Base-by-base conservation (phyloP, 345 rosid species). In the Mallotus nudiflorus region DNA sequence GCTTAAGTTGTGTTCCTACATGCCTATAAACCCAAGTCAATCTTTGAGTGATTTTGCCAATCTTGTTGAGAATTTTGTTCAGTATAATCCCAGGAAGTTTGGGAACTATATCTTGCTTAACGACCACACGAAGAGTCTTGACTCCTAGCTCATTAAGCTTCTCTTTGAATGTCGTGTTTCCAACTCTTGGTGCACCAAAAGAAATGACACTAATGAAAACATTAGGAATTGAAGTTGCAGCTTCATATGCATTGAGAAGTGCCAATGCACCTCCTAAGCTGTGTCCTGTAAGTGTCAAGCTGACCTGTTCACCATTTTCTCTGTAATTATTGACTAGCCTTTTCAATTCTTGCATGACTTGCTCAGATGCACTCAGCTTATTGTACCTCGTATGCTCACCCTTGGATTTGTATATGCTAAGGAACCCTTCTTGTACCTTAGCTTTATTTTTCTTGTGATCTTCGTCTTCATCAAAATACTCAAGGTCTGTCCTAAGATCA, bases 251-350 rank as follows among this genome's bases (percentile, higher is more conserved):
- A 9, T 80, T 88, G 59, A 88, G 75, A 2, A 85, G 82, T 0
- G 93, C 87, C 55, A 88, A 58, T 15, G 91, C 93, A 0, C 91
- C 93, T 6, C 91, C 93, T 2, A 86, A 73, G 78, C 88, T 83
- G 66, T 88, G 89, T 3, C 89, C 93, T 3, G 85, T 85, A 10
- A 82, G 59, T 0, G 91, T 89, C 37, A 89, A 42, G 79, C 91
- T 85, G 5, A 86, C 85, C 50, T 81, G 75, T 76, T 89, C 87
- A 0, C 87, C 87, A 67, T 82, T 78, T 16, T 65, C 83, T 42
- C 24, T 39, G 24, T 83, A 86, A 33, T 75, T 76, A 0, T 51
- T 55, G 24, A 75, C 85, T 0, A 86, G 58, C 57, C 79, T 67
- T 28, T 62, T 62, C 29, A 89, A 25, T 75, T 89, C 93, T 22